A percentile compares a stretch with the other conserved stretches of the same genome.
Evolutionary conservation across 805 yeast species (phyloP).

Genomic region (Zygotorulaspora danielsina): DNA sequence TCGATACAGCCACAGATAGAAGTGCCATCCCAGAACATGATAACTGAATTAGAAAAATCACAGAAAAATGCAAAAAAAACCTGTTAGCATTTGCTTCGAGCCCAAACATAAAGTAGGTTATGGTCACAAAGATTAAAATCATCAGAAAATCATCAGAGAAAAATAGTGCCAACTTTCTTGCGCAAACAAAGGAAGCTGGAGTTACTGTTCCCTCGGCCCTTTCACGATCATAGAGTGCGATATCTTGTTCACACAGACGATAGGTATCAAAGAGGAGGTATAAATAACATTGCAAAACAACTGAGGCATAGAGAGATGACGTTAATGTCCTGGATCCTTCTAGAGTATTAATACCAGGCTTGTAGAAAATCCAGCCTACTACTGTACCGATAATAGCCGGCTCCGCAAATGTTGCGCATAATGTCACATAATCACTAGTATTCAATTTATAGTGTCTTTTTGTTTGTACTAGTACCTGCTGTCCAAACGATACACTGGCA

Average conservation of each 20-base stretch:
- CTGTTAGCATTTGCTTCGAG: slow-evolving; percentile 46
- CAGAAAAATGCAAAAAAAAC: slow-evolving; percentile 62
- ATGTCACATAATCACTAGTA: slow-evolving; percentile 48
- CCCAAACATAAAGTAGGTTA: slow-evolving; percentile 77
- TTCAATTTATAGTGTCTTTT: slow-evolving; percentile 46
- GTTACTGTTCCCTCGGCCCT: slow-evolving; percentile 65
- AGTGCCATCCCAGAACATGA: slow-evolving; percentile 32
- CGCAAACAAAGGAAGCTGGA: slow-evolving; percentile 59
- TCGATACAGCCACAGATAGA: slow-evolving; percentile 47
- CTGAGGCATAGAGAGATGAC: slow-evolving; percentile 49
- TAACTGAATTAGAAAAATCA: slow-evolving; percentile 52
- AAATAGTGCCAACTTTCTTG: slow-evolving; percentile 62
- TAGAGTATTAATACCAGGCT: slow-evolving; percentile 40
- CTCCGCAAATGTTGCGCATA: slow-evolving; percentile 41
- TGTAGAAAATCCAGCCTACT: slow-evolving; percentile 74
- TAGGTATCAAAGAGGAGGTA: slow-evolving; percentile 55
- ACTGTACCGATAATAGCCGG: slow-evolving; percentile 53
- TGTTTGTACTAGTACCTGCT: slow-evolving; percentile 44
- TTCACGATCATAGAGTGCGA: slow-evolving; percentile 60
- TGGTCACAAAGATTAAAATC: slow-evolving; percentile 52
- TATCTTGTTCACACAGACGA: slow-evolving; percentile 51
- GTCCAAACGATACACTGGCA: slow-evolving; percentile 38
- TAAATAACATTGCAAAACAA: slow-evolving; percentile 53
- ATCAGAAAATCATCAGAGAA: slow-evolving; percentile 65
- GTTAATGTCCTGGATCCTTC: slow-evolving; percentile 61